These are phyloP conservation scores for Passalora sequoiae DNA, from an alignment of 2,329 filamentous ascomycete species.

Conservation along the genomic window DNA sequence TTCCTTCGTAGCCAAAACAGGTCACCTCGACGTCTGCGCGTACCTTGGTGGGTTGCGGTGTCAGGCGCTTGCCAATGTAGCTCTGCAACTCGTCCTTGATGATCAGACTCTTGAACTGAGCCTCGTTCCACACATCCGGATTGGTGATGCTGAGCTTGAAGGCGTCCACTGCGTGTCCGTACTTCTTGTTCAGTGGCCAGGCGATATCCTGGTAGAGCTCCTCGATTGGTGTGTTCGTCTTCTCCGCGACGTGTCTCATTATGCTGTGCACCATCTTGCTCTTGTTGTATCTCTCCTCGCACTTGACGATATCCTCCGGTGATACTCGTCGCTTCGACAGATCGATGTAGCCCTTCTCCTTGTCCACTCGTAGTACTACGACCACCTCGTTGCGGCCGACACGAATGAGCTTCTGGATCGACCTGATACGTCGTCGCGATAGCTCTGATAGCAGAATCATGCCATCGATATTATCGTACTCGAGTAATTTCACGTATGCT, in stretches of 20 bases:
- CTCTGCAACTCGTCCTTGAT: conserved; percentile 85
- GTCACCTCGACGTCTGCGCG: conserved; percentile 93
- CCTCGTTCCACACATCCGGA: conserved; percentile 91
- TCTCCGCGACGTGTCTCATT: conserved; percentile 97
- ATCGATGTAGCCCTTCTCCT: conserved; percentile 99
- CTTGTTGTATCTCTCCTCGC: conserved; percentile 99
- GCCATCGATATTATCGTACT: conserved; percentile 99
- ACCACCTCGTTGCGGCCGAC: conserved; percentile 98
- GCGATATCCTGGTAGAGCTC: conserved; percentile 87
- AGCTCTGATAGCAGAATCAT: conserved; percentile 99
- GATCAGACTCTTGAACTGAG: conserved; percentile 77
- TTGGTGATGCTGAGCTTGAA: conserved; percentile 99
- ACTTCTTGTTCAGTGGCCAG: conserved; percentile 97
- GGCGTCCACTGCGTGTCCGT: conserved; percentile 90
- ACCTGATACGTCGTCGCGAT: conserved; percentile 94
- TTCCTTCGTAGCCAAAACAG: conserved; percentile 87
- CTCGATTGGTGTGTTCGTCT: conserved; percentile 91
- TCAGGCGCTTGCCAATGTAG: conserved; percentile 96
- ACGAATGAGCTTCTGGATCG: conserved; percentile 97
- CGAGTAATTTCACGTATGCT: conserved; percentile 97
- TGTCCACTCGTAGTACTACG: conserved; percentile 96
- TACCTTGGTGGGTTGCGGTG: conserved; percentile 97
- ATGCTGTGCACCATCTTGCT: conserved; percentile 99
- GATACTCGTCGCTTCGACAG: conserved; percentile 96
- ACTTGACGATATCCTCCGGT: conserved; percentile 95